Evolutionary conservation across 2,329 filamentous ascomycete genomes (phyloP), one percentile per base, ranked within the genome.

Genomic region (Xylogone sp.): DNA sequence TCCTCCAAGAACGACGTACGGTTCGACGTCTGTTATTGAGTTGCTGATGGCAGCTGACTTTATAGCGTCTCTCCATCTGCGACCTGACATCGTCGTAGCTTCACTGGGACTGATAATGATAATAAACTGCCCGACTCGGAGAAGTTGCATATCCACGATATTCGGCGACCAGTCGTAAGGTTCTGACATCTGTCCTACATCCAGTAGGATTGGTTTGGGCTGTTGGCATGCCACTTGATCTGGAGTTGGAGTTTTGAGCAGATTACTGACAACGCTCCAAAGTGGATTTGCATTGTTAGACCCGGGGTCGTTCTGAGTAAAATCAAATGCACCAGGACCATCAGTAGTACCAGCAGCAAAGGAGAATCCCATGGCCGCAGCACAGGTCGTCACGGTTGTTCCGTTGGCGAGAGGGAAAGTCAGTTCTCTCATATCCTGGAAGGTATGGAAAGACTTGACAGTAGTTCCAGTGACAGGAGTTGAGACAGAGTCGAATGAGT

Each of bases 341-440:
- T 97, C 93, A 0, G 88, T 90, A 0, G 93, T 97, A 16, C 93
- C 93, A 0, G 88, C 92, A 0, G 92, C 92, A 65, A 97, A 97
- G 0, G 87, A 90, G 65, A 92, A 95, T 9, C 93, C 93, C 49
- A 97, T 73, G 0, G 90, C 90, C 0, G 91, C 91, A 2, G 91
- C 86, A 62, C 93, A 97, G 0, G 92, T 96, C 48, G 73, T 77
- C 6, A 84, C 88, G 10, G 69, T 69, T 1, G 83, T 82, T 45
- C 88, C 88, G 58, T 95, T 90, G 1, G 86, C 79, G 1, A 91
- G 82, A 2, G 72, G 67, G 63, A 97, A 96, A 0, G 78, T 77
- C 65, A 84, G 93, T 60, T 80, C 82, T n/a, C 83, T 81, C 75
- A 97, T 86, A 68, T 97, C 82, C 56, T 89, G 83, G 67, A 90